Evolutionary conservation across 2,329 filamentous ascomycete species (phyloP), one percentile per base, ranked within the genome.

Genomic region (Epichloe gansuensis): DNA sequence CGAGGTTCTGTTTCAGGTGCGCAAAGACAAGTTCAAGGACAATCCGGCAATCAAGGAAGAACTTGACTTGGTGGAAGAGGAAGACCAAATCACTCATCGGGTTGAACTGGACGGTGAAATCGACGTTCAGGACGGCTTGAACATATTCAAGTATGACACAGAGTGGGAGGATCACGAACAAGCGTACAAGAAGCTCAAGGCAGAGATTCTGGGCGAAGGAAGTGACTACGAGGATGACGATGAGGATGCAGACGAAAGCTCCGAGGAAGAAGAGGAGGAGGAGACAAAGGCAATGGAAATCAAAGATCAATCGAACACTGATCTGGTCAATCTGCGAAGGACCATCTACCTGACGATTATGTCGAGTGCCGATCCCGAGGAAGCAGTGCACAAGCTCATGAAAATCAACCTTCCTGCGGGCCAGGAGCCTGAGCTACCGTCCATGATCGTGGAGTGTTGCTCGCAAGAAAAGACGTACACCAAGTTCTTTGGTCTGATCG

Each of bases 341-440:
- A 95, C 88, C 6, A 98, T 97, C 61, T 98, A 98, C 68, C 77
- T 98, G 56, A 98, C 91, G 11, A 95, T 98, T 67, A 95, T 95
- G 88, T 95, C 88, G 41, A 93, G 88, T 62, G 88, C 93, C 59
- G 89, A 94, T 54, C 94, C 95, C 52, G 93, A 98, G 71, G 93
- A 98, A 80, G 90, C 88, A 55, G 91, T 89, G 55, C 93, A 98
- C 75, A 98, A 97, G 72, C 77, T 98, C 58, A 93, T 97, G 82
- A 91, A 89, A 70, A 84, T 98, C 65, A 88, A 88, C 57, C 77
- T 98, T 9, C 93, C 93, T 1, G 74, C 81, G 12, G 93, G 93
- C 4, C 81, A 91, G 63, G 93, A 98, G 67, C 78, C 83, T 5
- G 93, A 98, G 67, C 75, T 98, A 45, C 90, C 91, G 1, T 94